A percentile compares a stretch with the other conserved stretches of the same genome.
Conservation (phyloP, 495 filamentous ascomycete genomes). For the Lophiotrema nucula region DNA sequence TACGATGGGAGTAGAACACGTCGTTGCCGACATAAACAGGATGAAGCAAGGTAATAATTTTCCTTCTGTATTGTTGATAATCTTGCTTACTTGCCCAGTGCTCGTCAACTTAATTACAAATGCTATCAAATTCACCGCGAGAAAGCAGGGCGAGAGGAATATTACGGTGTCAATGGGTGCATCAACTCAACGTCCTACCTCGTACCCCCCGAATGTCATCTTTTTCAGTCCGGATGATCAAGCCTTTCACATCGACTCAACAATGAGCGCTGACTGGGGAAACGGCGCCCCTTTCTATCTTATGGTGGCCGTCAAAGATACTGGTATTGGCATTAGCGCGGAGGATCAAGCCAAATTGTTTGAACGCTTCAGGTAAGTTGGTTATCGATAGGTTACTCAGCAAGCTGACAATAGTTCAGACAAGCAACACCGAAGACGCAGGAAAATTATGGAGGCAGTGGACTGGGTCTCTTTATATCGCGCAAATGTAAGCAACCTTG, state of each 20-base stretch:
- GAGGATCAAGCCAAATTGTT: conserved; percentile 39
- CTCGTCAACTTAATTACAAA: conserved; percentile 43
- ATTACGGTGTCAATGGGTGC: conserved; percentile 37
- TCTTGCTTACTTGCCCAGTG: conserved; percentile 14
- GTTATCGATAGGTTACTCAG: neutral
- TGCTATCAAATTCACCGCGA: conserved; percentile 44
- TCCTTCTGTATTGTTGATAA: neutral
- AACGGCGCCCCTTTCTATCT: conserved; percentile 37
- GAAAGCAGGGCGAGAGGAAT: conserved; percentile 31
- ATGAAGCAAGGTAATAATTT: conserved; percentile 33
- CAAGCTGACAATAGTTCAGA: conserved; percentile 12
- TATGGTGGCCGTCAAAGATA: conserved; percentile 43
- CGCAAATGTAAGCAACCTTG: conserved; percentile 34
- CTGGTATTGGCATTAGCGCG: conserved; percentile 40
- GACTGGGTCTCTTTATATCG: conserved; percentile 43
- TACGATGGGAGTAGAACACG: conserved; percentile 32
- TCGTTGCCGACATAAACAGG: conserved; percentile 39
- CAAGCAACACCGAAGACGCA: conserved; percentile 44
- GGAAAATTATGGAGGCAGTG: conserved; percentile 41
- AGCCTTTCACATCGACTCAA: conserved; percentile 35
- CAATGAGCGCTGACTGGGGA: conserved; percentile 37
- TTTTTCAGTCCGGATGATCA: conserved; percentile 32
- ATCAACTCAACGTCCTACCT: conserved; percentile 33
- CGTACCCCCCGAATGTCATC: conserved; percentile 39
- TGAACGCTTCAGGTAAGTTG: conserved; percentile 34